Conservation (phyloP, 2,329 filamentous ascomycete species). For the Corynespora cassiicola region DNA sequence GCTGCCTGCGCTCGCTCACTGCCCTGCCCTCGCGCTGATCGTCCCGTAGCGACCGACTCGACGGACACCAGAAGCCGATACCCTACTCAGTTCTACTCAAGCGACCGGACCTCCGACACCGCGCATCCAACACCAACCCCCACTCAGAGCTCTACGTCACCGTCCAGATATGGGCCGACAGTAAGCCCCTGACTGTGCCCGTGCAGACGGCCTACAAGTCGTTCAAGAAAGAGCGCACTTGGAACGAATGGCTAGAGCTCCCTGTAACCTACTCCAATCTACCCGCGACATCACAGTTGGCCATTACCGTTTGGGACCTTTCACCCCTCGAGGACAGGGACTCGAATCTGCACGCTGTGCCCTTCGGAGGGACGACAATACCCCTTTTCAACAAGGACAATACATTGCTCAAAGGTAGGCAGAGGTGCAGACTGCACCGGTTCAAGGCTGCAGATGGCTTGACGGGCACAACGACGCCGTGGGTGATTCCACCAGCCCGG, state of each 20-base stretch:
- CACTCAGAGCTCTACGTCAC: constrained; percentile 92
- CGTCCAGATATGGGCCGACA: constrained; percentile 92
- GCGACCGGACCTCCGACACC: constrained; percentile 80
- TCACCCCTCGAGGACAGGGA: constrained; percentile 77
- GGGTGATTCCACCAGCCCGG: constrained; percentile 63
- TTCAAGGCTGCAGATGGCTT: constrained; percentile 85
- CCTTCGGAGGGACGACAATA: constrained; percentile 93
- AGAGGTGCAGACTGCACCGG: constrained; percentile 87
- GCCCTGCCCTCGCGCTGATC: background rate
- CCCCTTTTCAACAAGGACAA: constrained; percentile 92
- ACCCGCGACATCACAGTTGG: constrained; percentile 81
- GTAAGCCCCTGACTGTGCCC: constrained; percentile 90
- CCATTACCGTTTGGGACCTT: constrained; percentile 94
- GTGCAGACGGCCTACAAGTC: constrained; percentile 92
- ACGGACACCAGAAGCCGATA: constrained; percentile 77
- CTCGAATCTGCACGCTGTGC: constrained; percentile 78
- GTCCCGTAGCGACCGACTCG: constrained; percentile 69
- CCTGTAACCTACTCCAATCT: constrained; percentile 85
- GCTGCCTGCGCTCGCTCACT: background rate
- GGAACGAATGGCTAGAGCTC: constrained; percentile 96
- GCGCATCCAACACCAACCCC: constrained; percentile 82
- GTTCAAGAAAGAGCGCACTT: constrained; percentile 76
- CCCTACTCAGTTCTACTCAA: constrained; percentile 80
- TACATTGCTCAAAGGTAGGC: constrained; percentile 86
- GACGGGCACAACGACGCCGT: constrained; percentile 79